phyloP scores from a whole-genome alignment of 805 yeast species.

The Candida pseudofarinosa region DNA sequence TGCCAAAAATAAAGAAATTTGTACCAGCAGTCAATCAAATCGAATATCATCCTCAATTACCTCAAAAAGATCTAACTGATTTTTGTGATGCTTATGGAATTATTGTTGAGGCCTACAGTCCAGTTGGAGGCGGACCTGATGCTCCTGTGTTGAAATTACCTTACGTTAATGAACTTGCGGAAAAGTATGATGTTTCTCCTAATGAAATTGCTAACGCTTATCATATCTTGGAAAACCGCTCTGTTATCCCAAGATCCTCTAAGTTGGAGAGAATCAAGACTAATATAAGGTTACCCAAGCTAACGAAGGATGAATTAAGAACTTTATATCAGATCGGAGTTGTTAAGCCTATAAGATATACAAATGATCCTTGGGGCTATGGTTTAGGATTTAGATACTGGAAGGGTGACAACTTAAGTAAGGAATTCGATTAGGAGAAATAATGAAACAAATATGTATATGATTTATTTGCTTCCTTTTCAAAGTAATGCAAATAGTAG shows the following conservation, averaged over 20 bases:
- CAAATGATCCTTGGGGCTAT: slow-evolving; percentile 32
- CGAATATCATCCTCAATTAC: slow-evolving; percentile 34
- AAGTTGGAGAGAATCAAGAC: slow-evolving; percentile 57
- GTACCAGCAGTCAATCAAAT: slow-evolving; percentile 33
- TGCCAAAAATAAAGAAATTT: slow-evolving; percentile 18
- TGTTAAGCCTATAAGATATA: slow-evolving; percentile 27
- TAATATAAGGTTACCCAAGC: slow-evolving; percentile 30
- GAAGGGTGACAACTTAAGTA: slow-evolving; percentile 28
- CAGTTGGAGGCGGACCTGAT: slow-evolving; percentile 55
- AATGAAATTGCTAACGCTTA: slow-evolving; percentile 62
- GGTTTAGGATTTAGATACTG: slow-evolving; percentile 36
- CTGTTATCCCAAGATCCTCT: slow-evolving; percentile 66
- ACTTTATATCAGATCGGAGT: slow-evolving; percentile 28
- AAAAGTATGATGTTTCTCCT: slow-evolving; percentile 48
- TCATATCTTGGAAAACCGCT: slow-evolving; percentile 55
- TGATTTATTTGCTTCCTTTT: too few species aligned
- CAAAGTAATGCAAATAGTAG: too few species aligned
- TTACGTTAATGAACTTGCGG: slow-evolving; percentile 48
- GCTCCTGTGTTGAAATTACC: slow-evolving; percentile 60
- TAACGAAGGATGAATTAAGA: slow-evolving; percentile 34
- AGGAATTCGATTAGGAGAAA: slow-evolving; percentile 24
- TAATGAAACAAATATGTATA: too few species aligned
- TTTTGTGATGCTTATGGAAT: slow-evolving; percentile 35
- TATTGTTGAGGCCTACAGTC: slow-evolving; percentile 52
- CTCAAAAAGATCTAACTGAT: slow-evolving; percentile 37